Percentiles rank a stretch among this genome's conserved stretches.
Conservation (phyloP, 768 basidiomycete species). For the Amyloporia xantha region DNA sequence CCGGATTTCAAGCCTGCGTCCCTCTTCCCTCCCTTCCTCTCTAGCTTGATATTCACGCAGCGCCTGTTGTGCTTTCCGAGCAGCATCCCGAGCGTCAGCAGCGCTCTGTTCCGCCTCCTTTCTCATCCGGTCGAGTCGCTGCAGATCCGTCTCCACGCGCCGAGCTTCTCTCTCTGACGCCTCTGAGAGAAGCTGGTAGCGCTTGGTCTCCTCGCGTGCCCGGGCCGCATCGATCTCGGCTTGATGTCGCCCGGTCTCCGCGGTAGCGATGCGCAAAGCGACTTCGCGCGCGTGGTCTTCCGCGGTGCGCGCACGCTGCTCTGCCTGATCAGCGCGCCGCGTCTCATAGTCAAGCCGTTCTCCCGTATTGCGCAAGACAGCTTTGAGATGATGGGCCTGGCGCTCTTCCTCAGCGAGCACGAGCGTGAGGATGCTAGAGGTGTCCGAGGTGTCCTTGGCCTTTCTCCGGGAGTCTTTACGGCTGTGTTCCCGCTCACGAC, state of each 20-base stretch:
- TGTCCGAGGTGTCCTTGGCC: slow-evolving; percentile 16
- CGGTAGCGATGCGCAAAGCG: slow-evolving; percentile 28
- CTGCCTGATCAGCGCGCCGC: slow-evolving; percentile 45
- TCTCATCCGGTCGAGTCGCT: slow-evolving; percentile 32
- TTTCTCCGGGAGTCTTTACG: slow-evolving; percentile 4
- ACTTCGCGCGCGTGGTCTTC: slow-evolving; percentile 42
- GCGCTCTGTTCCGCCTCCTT: slow-evolving; percentile 38
- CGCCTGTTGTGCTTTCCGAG: slow-evolving; percentile 36
- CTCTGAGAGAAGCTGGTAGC: slow-evolving; percentile 42
- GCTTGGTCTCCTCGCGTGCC: slow-evolving; percentile 37
- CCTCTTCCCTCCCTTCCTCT: slow-evolving; percentile 38
- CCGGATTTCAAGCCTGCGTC: slow-evolving; percentile 32
- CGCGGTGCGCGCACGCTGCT: slow-evolving; percentile 43
- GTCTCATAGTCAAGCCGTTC: slow-evolving; percentile 53
- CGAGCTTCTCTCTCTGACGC: slow-evolving; percentile 34
- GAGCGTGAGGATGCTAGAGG: slow-evolving; percentile 26
- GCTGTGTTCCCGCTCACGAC: slow-evolving; percentile 15
- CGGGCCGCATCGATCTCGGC: slow-evolving; percentile 34
- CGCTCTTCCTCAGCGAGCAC: slow-evolving; percentile 50
- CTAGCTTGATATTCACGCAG: slow-evolving; percentile 39
- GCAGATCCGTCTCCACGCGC: slow-evolving; percentile 31
- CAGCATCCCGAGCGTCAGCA: slow-evolving; percentile 36
- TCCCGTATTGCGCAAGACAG: slow-evolving; percentile 41
- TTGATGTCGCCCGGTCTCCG: slow-evolving; percentile 36
- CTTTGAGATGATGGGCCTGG: slow-evolving; percentile 48